phyloP scores from a whole-genome alignment of 768 basidiomycete species.

The Sarcomyxa edulis region DNA sequence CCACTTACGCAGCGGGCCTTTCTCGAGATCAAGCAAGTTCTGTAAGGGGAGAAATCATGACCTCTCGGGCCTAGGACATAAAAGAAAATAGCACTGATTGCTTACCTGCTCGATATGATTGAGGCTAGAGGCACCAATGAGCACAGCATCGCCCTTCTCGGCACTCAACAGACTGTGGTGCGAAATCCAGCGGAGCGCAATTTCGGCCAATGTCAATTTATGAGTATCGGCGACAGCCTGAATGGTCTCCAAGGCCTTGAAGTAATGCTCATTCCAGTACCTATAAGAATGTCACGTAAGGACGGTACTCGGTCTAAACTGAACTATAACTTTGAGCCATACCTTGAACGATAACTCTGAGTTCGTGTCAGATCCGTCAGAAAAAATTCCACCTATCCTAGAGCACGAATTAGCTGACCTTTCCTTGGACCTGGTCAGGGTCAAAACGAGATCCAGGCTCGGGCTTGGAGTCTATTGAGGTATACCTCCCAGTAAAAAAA shows the following conservation, averaged over 20 bases:
- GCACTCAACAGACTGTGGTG: slow-evolving; percentile 47
- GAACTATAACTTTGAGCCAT: slow-evolving; percentile 19
- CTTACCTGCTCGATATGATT: slow-evolving; percentile 49
- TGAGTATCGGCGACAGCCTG: slow-evolving; percentile 39
- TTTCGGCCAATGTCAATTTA: slow-evolving; percentile 42
- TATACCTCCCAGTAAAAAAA: slow-evolving; percentile 52
- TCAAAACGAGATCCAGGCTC: slow-evolving; percentile 59
- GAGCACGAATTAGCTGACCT: slow-evolving; percentile 25
- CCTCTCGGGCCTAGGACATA: too few species aligned
- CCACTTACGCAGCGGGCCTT: slow-evolving; percentile 47
- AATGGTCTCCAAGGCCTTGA: slow-evolving; percentile 41
- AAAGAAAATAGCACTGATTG: background rate
- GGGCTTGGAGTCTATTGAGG: slow-evolving; percentile 28
- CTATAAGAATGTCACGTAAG: slow-evolving; percentile 15
- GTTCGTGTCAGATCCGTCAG: too few species aligned
- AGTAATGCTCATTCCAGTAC: slow-evolving; percentile 52
- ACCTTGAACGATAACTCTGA: slow-evolving; percentile 37
- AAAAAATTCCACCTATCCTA: too few species aligned
- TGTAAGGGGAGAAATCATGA: slow-evolving; percentile 7
- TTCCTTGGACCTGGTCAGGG: slow-evolving; percentile 35
- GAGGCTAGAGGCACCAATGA: slow-evolving; percentile 60
- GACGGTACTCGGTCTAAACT: background rate
- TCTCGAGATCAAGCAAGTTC: slow-evolving; percentile 49
- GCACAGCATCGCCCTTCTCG: slow-evolving; percentile 43
- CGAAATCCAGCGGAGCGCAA: slow-evolving; percentile 58